Conservation (phyloP, 768 basidiomycete species). For the Xanthoconium purpureum region DNA sequence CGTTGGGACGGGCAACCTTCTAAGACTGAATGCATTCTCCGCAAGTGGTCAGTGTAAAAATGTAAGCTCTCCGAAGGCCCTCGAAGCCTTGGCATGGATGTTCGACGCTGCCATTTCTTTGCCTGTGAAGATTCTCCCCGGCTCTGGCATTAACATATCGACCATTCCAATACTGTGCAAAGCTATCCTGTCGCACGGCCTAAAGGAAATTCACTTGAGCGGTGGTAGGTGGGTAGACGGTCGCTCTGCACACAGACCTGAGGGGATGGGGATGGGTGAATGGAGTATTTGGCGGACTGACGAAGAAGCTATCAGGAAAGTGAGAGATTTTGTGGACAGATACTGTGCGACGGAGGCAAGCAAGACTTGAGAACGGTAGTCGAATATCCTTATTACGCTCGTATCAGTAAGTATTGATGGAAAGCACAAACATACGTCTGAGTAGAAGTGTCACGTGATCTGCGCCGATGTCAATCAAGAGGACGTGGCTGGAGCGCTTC, state of each 20-base stretch:
- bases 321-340: constrained; percentile 47
- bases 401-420: not conserved
- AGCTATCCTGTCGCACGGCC: constrained; percentile 50
- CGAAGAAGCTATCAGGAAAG: constrained; percentile 47
- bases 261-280: constrained; percentile 72
- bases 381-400: not conserved
- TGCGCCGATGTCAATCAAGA: constrained; percentile 16
- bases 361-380: not conserved
- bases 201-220: constrained; percentile 73
- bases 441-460: constrained; percentile 28
- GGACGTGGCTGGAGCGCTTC: constrained; percentile 23
- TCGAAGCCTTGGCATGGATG: constrained; percentile 41
- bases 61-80: constrained; percentile 37
- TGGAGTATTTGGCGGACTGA: constrained; percentile 72
- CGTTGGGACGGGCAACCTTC: not conserved
- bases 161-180: constrained; percentile 51
- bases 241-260: constrained; percentile 46
- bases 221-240: constrained; percentile 63
- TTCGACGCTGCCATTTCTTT: constrained; percentile 25
- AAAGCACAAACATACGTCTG: not conserved
- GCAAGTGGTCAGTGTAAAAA: constrained; percentile 52
- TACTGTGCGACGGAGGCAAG: not conserved
- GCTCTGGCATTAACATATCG: constrained; percentile 66
- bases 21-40: not conserved
- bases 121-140: constrained; percentile 53